Evolutionary conservation across 2,329 filamentous ascomycete species (phyloP).

Genomic region (Lomentospora prolificans): DNA sequence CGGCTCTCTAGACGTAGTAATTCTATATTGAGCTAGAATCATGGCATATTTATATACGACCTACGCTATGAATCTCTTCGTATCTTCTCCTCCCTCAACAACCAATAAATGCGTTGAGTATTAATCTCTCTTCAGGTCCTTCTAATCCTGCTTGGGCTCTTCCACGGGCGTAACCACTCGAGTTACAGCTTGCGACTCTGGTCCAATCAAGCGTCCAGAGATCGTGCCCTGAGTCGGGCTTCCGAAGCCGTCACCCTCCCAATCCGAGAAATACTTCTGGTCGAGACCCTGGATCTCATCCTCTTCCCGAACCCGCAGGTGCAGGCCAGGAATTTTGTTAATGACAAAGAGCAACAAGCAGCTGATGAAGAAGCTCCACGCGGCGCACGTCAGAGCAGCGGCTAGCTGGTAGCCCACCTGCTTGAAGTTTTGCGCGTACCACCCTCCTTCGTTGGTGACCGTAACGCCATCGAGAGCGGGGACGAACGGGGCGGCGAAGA

Average conservation of each 20-base stretch:
- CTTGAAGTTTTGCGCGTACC: slow-evolving; percentile 40
- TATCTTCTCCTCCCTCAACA: too few species aligned
- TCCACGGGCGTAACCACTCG: neutral
- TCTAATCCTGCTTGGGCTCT: neutral
- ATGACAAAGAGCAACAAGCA: slow-evolving; percentile 43
- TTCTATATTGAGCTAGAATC: too few species aligned
- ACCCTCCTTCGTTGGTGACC: slow-evolving; percentile 33
- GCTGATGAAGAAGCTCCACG: slow-evolving; percentile 44
- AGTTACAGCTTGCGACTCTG: neutral
- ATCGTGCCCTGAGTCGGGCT: neutral
- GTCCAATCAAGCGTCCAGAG: neutral
- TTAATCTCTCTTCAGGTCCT: neutral
- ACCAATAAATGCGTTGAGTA: too few species aligned
- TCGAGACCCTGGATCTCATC: slow-evolving; percentile 45
- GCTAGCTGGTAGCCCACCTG: slow-evolving; percentile 49
- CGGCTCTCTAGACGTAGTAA: too few species aligned
- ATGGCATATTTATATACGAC: too few species aligned
- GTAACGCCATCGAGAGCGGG: slow-evolving; percentile 41
- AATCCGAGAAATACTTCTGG: slow-evolving; percentile 19
- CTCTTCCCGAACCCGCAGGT: slow-evolving; percentile 43
- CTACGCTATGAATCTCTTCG: too few species aligned
- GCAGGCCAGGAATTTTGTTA: slow-evolving; percentile 47
- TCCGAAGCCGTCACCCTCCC: neutral
- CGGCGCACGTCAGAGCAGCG: slow-evolving; percentile 43
- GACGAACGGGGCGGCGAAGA: slow-evolving; percentile 42